Conservation (phyloP, 495 filamentous ascomycete species). For the Delitschia confertaspora region DNA sequence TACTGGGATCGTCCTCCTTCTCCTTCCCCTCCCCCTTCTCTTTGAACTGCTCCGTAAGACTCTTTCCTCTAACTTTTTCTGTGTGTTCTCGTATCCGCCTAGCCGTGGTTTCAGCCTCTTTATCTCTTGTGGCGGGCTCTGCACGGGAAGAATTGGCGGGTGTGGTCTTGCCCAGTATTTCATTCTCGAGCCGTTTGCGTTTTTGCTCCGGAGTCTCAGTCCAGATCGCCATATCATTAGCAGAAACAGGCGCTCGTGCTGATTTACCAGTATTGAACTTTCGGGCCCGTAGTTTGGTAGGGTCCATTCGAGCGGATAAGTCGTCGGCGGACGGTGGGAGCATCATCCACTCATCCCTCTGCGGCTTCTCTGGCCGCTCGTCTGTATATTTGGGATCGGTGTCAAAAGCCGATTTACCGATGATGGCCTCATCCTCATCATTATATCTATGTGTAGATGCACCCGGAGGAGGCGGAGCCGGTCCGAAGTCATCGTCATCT, state of each 20-base stretch:
- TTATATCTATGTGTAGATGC: background rate
- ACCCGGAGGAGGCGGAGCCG: slow-evolving; percentile 58
- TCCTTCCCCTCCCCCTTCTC: slow-evolving; percentile 38
- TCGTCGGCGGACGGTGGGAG: slow-evolving; percentile 62
- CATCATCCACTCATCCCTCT: slow-evolving; percentile 92
- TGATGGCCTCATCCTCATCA: background rate
- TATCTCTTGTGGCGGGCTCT: slow-evolving; percentile 18
- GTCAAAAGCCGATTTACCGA: slow-evolving; percentile 11
- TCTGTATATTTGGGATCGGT: slow-evolving; percentile 13
- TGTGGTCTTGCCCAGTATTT: slow-evolving; percentile 66
- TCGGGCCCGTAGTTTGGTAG: slow-evolving; percentile 70
- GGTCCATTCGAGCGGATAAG: slow-evolving; percentile 62
- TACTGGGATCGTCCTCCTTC: slow-evolving; percentile 85
- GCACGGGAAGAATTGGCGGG: slow-evolving; percentile 25
- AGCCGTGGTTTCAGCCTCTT: slow-evolving; percentile 40
- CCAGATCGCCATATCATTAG: slow-evolving; percentile 59
- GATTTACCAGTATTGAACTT: slow-evolving; percentile 74
- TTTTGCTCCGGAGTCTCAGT: slow-evolving; percentile 89
- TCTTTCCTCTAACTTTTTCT: slow-evolving; percentile 54
- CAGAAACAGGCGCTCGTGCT: slow-evolving; percentile 37
- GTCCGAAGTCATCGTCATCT: slow-evolving; percentile 62
- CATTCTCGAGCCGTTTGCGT: slow-evolving; percentile 65
- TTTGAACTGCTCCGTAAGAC: slow-evolving; percentile 56
- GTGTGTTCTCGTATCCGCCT: slow-evolving; percentile 50
- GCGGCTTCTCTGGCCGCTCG: slow-evolving; percentile 19